A percentile compares a stretch with the other conserved stretches of the same genome.
These are phyloP conservation scores for Globisporangium heterothallicum DNA, from an alignment of 352 stramenopile genomes.

Conservation along the genomic window DNA sequence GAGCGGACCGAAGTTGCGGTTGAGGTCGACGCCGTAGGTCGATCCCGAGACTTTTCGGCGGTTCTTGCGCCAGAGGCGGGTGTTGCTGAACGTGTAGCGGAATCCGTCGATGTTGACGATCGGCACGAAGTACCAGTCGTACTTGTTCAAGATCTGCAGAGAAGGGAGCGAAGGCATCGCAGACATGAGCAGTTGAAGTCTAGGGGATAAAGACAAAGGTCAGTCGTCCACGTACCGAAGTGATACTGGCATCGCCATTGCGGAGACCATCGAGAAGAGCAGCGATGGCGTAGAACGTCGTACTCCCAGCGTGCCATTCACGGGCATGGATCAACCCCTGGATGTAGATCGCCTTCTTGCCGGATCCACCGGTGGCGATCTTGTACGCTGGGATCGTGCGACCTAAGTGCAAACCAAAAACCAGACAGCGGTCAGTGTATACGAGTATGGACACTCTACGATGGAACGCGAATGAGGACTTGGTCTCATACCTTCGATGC, in stretches of 20 bases:
- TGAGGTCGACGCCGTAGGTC: constrained; percentile 23
- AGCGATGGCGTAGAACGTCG: constrained; percentile 9
- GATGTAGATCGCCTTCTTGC: constrained; percentile 13
- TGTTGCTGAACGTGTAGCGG: constrained; percentile 19
- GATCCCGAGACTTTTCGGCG: constrained; percentile 9
- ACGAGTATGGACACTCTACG: too few species aligned
- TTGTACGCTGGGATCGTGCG: constrained; percentile 24
- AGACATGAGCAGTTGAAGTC: too few species aligned
- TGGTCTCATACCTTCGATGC: neutral
- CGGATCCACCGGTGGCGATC: constrained; percentile 8
- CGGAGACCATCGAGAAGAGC: constrained; percentile 19
- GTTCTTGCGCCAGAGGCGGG: constrained; percentile 31
- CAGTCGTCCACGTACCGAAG: neutral
- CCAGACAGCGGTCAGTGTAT: too few species aligned
- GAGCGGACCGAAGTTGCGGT: constrained; percentile 27
- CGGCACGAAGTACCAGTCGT: constrained; percentile 26
- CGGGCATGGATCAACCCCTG: constrained; percentile 16
- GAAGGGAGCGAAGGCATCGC: neutral
- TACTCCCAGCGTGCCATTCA: constrained; percentile 11
- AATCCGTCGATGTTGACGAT: constrained; percentile 35
- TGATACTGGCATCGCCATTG: constrained; percentile 9
- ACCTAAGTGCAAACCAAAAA: neutral
- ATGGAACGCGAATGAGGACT: too few species aligned
- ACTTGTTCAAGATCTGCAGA: constrained; percentile 13
- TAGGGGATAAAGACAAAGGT: neutral